A percentile compares a stretch with the other conserved stretches of the same genome.
Evolutionary conservation across 2,329 filamentous ascomycete genomes (phyloP).

Genomic region (Xylariaceae sp.): DNA sequence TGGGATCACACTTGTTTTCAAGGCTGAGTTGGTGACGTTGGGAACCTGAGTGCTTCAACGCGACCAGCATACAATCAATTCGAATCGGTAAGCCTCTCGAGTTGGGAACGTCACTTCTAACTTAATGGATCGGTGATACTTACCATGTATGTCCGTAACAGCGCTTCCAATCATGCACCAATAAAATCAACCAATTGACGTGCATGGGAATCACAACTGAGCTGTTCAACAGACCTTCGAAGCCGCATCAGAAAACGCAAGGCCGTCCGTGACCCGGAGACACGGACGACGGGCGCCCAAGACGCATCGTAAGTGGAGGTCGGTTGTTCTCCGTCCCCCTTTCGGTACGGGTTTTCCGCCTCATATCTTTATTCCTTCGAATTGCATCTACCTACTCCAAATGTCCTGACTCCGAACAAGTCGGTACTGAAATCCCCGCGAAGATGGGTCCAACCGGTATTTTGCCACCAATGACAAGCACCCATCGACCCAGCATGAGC

Average conservation of each 20-base stretch:
- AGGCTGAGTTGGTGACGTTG: too few relatives aligned
- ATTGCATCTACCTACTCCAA: neutral
- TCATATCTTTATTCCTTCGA: neutral
- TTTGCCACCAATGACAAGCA: conserved; percentile 18
- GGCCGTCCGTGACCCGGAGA: neutral
- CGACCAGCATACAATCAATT: neutral
- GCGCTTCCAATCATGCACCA: too few relatives aligned
- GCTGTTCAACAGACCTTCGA: too few relatives aligned
- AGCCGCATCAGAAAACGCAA: neutral
- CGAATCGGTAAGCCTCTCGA: too few relatives aligned
- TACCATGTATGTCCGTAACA: too few relatives aligned
- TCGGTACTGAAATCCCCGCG: neutral
- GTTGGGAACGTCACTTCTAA: neutral
- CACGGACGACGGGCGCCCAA: neutral
- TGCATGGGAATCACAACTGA: too few relatives aligned
- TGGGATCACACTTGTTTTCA: too few relatives aligned
- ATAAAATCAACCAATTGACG: too few relatives aligned
- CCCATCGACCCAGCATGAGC: neutral
- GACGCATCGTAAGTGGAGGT: neutral
- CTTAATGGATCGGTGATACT: neutral
- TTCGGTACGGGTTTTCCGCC: neutral
- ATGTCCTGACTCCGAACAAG: conserved; percentile 1
- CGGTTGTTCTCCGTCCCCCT: neutral
- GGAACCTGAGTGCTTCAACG: neutral
- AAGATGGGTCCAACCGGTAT: conserved; percentile 6